Conservation (phyloP, 352 stramenopile genomes). For the Hyaloperonospora brassicae region DNA sequence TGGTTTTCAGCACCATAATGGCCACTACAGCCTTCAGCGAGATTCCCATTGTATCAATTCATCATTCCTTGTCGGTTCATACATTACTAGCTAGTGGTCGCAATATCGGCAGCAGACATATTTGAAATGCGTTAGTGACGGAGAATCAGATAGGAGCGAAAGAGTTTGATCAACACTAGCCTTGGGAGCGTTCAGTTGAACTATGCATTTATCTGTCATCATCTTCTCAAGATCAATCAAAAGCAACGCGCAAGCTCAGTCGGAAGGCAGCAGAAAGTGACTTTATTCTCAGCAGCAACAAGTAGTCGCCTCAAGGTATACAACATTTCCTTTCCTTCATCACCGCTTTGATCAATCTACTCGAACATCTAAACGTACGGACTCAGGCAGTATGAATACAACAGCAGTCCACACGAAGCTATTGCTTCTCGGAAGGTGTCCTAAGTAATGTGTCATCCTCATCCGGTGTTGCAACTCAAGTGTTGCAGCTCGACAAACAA, state of each 20-base stretch:
- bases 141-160: conserved; percentile 83
- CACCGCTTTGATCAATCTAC: conserved; percentile 30
- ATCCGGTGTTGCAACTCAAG: conserved; percentile 23
- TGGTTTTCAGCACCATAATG: conserved; percentile 44
- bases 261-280: conserved; percentile 83
- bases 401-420: conserved; percentile 64
- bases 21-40: conserved; percentile 51
- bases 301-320: conserved; percentile 51
- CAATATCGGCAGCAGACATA: conserved; percentile 3
- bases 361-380: conserved; percentile 14
- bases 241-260: conserved; percentile 54
- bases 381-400: conserved; percentile 84
- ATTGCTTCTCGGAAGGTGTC: conserved; percentile 78
- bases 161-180: conserved; percentile 59
- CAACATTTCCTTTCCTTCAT: conserved; percentile 81
- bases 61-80: conserved; percentile 41
- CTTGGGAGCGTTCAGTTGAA: conserved; percentile 67
- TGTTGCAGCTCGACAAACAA: background rate
- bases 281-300: conserved; percentile 57
- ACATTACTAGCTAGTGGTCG: too few relatives aligned
- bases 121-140: conserved; percentile 7
- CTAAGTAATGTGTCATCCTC: conserved; percentile 69
- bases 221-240: conserved; percentile 32
- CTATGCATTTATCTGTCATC: conserved; percentile 71
- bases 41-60: conserved; percentile 79